These are phyloP conservation scores for Colletotrichum camelliae DNA, from an alignment of 2,329 filamentous ascomycete species.

Conservation along the genomic window DNA sequence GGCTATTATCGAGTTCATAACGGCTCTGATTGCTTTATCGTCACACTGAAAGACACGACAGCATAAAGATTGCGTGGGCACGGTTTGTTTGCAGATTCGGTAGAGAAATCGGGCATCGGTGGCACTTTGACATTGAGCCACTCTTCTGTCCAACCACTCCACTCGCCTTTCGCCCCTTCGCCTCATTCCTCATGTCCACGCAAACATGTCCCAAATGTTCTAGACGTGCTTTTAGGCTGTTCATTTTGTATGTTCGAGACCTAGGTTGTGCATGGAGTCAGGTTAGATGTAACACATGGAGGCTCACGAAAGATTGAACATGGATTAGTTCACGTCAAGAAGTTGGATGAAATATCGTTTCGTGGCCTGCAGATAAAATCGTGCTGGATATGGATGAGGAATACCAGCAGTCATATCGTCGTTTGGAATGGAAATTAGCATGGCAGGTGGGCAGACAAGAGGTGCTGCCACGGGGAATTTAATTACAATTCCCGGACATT, in stretches of 20 bases:
- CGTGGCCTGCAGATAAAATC: not conserved
- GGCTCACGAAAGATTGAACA: not conserved
- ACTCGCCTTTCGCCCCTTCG: not conserved
- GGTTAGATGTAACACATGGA: not conserved
- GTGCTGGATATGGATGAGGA: not conserved
- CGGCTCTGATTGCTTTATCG: not conserved
- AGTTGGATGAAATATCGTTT: not conserved
- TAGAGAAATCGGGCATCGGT: not conserved
- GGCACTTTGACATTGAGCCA: not conserved
- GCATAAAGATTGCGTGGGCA: not conserved
- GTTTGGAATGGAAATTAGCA: not conserved
- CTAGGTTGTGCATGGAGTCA: not conserved
- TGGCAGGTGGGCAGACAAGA: not conserved
- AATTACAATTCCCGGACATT: not conserved
- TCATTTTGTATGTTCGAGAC: not conserved
- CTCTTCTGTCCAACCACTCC: not conserved
- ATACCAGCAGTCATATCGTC: not conserved
- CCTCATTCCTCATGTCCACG: not conserved
- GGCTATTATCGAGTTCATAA: not conserved
- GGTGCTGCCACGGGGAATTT: not conserved
- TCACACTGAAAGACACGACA: not conserved
- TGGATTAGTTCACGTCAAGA: not conserved
- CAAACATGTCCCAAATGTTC: not conserved
- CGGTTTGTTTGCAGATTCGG: not conserved
- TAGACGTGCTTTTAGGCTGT: not conserved